Evolutionary conservation across 352 stramenopile species (phyloP).

Genomic region (Phytophthora brassicae): DNA sequence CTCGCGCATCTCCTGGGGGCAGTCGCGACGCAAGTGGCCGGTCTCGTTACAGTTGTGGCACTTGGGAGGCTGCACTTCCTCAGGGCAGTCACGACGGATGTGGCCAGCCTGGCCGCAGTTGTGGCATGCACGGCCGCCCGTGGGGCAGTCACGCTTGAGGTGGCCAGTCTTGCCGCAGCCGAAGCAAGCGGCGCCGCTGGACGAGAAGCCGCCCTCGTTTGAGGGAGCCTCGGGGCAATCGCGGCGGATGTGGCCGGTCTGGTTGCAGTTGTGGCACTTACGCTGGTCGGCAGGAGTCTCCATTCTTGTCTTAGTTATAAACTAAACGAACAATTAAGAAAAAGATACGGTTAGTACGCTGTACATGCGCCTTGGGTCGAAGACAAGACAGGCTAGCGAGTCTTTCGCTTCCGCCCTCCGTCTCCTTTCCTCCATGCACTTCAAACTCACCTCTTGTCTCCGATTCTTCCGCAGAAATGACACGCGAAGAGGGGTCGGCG

Average conservation of each 20-base stretch:
- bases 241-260: conserved; percentile 70
- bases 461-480: conserved; percentile 51
- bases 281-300: conserved; percentile 45
- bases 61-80: conserved; percentile 72
- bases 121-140: conserved; percentile 69
- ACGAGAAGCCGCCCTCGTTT: conserved; percentile 38
- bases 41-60: conserved; percentile 81
- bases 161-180: conserved; percentile 78
- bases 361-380: too few relatives aligned
- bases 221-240: conserved; percentile 69
- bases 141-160: conserved; percentile 83
- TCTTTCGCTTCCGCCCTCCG: neutral
- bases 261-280: conserved; percentile 84
- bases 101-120: conserved; percentile 81
- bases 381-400: neutral
- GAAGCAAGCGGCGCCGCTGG: conserved; percentile 58
- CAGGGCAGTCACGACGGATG: conserved; percentile 78
- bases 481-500: conserved; percentile 19
- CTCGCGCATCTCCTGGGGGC: conserved; percentile 65
- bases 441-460: conserved; percentile 32
- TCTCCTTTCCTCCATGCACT: neutral
- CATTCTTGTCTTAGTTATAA: conserved; percentile 36
- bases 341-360: conserved; percentile 23
- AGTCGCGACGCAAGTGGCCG: conserved; percentile 74
- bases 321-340: neutral